Conservation (phyloP, 805 yeast species). For the Metschnikowia noctiluminum region DNA sequence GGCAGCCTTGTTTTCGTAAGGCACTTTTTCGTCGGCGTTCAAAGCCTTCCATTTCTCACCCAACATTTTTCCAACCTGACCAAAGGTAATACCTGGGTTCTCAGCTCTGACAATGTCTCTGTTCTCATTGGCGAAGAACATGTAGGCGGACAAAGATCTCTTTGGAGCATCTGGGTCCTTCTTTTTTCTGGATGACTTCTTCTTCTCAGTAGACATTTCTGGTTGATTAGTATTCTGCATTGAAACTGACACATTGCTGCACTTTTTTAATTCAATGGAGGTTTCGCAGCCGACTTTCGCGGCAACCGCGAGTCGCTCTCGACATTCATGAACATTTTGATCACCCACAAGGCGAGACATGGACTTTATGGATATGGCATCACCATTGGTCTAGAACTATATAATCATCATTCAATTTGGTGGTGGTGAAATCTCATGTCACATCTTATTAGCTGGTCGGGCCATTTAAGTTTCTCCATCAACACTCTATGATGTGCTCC, state of each 20-base stretch:
- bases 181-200: constrained; percentile 45
- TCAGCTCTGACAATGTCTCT: constrained; percentile 95
- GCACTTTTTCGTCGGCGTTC: constrained; percentile 74
- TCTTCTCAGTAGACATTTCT: constrained; percentile 35
- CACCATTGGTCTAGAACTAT: no score
- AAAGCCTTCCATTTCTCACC: constrained; percentile 98
- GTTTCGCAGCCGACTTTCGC: no score
- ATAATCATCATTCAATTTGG: no score
- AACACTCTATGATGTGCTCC: no score
- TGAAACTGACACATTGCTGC: not conserved
- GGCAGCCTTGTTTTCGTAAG: constrained; percentile 91
- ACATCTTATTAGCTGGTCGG: no score
- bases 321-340: no score
- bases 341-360: no score
- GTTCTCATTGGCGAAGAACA: constrained; percentile 97
- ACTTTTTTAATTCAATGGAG: not conserved
- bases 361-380: no score
- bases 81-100: constrained; percentile 92
- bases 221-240: not conserved
- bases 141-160: constrained; percentile 96
- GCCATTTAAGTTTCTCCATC: no score
- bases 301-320: no score
- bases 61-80: constrained; percentile 89
- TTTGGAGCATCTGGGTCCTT: constrained; percentile 98
- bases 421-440: no score